phyloP scores from a whole-genome alignment of 306 rosid species.

The Corylus americana region DNA sequence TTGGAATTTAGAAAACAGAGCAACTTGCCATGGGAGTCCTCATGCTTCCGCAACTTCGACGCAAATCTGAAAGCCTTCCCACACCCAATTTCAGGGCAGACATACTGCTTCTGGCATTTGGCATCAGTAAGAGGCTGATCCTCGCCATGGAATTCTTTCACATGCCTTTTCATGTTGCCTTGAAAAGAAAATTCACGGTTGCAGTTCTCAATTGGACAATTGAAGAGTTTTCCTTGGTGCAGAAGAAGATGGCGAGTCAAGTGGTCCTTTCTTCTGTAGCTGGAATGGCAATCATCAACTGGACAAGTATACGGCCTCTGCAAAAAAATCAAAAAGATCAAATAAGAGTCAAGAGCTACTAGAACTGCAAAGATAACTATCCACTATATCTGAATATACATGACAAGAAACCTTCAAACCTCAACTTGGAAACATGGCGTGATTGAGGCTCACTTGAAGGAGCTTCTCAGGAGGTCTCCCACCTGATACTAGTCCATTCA shows the following conservation, averaged over 20 bases:
- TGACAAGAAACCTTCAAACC: slow-evolving; percentile 54
- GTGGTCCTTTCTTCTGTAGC: slow-evolving; percentile 91
- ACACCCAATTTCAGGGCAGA: slow-evolving; percentile 70
- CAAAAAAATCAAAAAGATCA: slow-evolving; percentile 17
- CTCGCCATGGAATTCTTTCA: slow-evolving; percentile 52
- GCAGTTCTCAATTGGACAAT: slow-evolving; percentile 68
- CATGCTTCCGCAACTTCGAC: slow-evolving; percentile 59
- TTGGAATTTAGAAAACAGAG: not conserved
- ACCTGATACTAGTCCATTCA: slow-evolving; percentile 93
- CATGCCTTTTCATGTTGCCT: slow-evolving; percentile 60
- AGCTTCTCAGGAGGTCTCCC: slow-evolving; percentile 99
- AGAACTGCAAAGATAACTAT: not conserved
- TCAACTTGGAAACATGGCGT: slow-evolving; percentile 45
- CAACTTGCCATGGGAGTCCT: slow-evolving; percentile 74
- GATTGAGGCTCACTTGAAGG: slow-evolving; percentile 86
- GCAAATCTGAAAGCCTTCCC: slow-evolving; percentile 68
- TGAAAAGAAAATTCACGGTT: slow-evolving; percentile 46
- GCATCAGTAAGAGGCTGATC: slow-evolving; percentile 17
- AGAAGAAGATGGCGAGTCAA: slow-evolving; percentile 73
- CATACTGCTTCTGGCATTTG: slow-evolving; percentile 42
- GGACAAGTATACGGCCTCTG: slow-evolving; percentile 74
- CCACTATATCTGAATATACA: not conserved
- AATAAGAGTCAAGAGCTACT: not conserved
- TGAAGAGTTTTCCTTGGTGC: slow-evolving; percentile 66
- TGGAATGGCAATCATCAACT: slow-evolving; percentile 64